A percentile compares a stretch with the other conserved stretches of the same genome.
These are phyloP conservation scores for Cinnamomum chago DNA, from an alignment of 164 flowering plant species.

Conservation along the genomic window DNA sequence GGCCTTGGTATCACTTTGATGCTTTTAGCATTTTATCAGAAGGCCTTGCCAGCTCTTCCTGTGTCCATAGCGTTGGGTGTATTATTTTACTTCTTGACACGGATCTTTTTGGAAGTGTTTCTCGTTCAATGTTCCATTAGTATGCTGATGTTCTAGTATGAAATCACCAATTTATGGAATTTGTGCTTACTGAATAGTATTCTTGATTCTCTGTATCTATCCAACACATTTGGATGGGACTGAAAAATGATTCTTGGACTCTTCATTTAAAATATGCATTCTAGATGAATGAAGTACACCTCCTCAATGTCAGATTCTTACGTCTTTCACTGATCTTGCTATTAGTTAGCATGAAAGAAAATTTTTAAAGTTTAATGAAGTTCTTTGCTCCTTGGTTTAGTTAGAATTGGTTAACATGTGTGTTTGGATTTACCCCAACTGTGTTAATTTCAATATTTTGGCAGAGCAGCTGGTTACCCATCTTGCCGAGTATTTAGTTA, in stretches of 20 bases:
- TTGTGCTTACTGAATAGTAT: neutral
- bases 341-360: neutral
- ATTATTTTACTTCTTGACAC: conserved; percentile 70
- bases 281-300: neutral
- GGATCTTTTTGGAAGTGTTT: conserved; percentile 70
- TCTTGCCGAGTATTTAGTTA: too few relatives aligned
- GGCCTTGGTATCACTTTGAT: conserved; percentile 86
- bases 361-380: too few relatives aligned
- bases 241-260: too few relatives aligned
- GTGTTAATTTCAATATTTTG: too few relatives aligned
- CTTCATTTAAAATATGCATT: too few relatives aligned
- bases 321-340: neutral
- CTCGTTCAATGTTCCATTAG: conserved; percentile 75
- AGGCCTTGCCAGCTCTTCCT: conserved; percentile 97
- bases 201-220: too few relatives aligned
- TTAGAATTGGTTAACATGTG: too few relatives aligned
- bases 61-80: conserved; percentile 86
- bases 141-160: conserved; percentile 73
- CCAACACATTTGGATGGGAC: too few relatives aligned
- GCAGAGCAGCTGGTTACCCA: too few relatives aligned
- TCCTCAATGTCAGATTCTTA: neutral
- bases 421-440: too few relatives aligned
- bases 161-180: neutral
- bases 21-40: conserved; percentile 77
- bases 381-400: too few relatives aligned